Percentiles rank a stretch among this genome's conserved stretches.
Evolutionary conservation across 2,329 filamentous ascomycete species (phyloP).

Genomic region (Ophiostoma perfectum): DNA sequence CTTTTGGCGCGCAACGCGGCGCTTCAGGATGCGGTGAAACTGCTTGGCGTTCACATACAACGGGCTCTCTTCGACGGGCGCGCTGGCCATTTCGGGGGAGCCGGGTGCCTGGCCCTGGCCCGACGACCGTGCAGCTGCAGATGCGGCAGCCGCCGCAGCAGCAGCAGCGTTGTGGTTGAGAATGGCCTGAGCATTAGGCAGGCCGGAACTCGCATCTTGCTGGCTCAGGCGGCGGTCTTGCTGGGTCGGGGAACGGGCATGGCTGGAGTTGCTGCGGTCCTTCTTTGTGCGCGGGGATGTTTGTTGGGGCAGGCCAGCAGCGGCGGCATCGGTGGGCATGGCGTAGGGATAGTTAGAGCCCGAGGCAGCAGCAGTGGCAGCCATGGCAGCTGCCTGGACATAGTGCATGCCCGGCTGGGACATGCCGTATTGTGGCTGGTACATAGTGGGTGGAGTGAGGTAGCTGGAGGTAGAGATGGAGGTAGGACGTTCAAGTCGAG

Average conservation of each 20-base stretch:
- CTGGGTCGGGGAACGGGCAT: slow-evolving; percentile 68
- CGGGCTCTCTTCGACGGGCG: slow-evolving; percentile 78
- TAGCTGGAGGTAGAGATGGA: slow-evolving; percentile 61
- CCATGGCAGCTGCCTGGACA: slow-evolving; percentile 89
- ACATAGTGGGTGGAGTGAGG: slow-evolving; percentile 66
- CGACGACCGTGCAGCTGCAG: slow-evolving; percentile 57
- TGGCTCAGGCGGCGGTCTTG: slow-evolving; percentile 64
- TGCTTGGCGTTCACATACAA: slow-evolving; percentile 98
- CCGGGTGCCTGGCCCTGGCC: slow-evolving; percentile 61
- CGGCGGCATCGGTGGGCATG: slow-evolving; percentile 53
- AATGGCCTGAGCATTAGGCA: slow-evolving; percentile 67
- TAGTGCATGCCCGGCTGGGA: slow-evolving; percentile 74
- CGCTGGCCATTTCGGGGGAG: slow-evolving; percentile 72
- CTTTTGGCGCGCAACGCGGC: slow-evolving; percentile 85
- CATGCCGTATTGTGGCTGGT: slow-evolving; percentile 71
- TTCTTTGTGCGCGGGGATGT: slow-evolving; percentile 76
- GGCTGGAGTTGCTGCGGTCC: slow-evolving; percentile 62
- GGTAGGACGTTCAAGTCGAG: not conserved
- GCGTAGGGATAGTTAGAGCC: slow-evolving; percentile 67
- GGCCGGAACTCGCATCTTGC: slow-evolving; percentile 63
- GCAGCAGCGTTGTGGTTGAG: slow-evolving; percentile 63
- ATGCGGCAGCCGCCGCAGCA: slow-evolving; percentile 52
- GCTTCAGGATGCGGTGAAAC: slow-evolving; percentile 94
- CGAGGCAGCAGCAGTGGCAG: slow-evolving; percentile 81
- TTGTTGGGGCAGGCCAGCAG: slow-evolving; percentile 56